Percentiles rank a stretch among this genome's conserved stretches.
phyloP scores from a whole-genome alignment of 345 rosid genomes.

The Moricandia arvensis region DNA sequence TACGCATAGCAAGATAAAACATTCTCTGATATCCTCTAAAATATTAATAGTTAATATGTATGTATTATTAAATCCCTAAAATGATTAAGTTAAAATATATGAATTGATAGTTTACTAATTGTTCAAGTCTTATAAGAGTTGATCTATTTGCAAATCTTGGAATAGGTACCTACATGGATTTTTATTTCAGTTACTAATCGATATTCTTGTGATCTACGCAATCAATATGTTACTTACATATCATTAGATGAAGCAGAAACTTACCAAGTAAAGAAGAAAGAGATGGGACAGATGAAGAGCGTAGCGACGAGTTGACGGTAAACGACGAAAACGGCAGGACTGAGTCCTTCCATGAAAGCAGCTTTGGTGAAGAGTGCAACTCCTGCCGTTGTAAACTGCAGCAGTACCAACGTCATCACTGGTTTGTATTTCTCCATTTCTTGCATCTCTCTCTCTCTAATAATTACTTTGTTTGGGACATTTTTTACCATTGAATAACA shows the following conservation, averaged over 20 bases:
- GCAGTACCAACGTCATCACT: slow-evolving; percentile 35
- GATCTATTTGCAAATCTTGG: neutral
- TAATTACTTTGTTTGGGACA: neutral
- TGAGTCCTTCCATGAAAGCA: slow-evolving; percentile 42
- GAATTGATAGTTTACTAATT: no score
- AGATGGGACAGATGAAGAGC: slow-evolving; percentile 38
- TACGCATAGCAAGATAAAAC: no score
- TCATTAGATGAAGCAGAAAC: neutral
- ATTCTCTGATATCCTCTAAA: no score
- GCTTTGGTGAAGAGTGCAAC: slow-evolving; percentile 41
- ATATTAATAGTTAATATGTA: no score
- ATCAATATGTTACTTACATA: neutral
- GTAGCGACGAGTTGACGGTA: slow-evolving; percentile 49
- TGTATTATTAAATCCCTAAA: no score
- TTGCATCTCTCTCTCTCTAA: neutral
- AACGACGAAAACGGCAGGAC: slow-evolving; percentile 43
- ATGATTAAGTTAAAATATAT: no score
- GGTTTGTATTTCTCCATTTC: slow-evolving; percentile 37
- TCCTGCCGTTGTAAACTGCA: slow-evolving; percentile 35
- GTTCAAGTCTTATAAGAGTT: no score
- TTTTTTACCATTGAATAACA: neutral
- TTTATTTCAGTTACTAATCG: neutral
- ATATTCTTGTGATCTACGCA: neutral
- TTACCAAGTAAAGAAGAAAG: slow-evolving; percentile 38
- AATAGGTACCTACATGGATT: neutral